Evolutionary conservation across 1,284 basidiomycete genomes (phyloP).

Genomic region (Volvariella volvacea): DNA sequence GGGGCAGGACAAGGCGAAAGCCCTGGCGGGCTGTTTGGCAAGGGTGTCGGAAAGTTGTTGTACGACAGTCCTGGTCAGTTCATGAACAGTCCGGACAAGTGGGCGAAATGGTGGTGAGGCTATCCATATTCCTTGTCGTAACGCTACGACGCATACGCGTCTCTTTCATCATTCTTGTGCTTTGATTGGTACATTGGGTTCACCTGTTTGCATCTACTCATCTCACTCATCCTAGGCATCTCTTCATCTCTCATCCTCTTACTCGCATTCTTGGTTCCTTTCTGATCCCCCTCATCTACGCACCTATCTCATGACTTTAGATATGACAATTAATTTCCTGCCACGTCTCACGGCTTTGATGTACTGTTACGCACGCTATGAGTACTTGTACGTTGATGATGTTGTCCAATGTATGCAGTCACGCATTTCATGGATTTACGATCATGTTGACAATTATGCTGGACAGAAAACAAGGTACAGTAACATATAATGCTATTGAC

Average conservation of each 20-base stretch:
- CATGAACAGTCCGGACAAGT: constrained; percentile 36
- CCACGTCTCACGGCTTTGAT: too few relatives aligned
- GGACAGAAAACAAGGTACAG: too few relatives aligned
- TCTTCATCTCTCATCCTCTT: background rate
- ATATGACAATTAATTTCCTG: too few relatives aligned
- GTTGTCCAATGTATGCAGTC: too few relatives aligned
- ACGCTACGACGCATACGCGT: too few relatives aligned
- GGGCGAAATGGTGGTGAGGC: constrained; percentile 42
- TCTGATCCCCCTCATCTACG: background rate
- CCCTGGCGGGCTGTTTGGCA: constrained; percentile 54
- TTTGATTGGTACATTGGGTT: background rate
- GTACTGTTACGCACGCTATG: too few relatives aligned
- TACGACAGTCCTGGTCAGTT: constrained; percentile 52
- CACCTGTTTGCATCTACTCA: background rate
- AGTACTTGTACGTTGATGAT: background rate
- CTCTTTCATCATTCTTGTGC: too few relatives aligned
- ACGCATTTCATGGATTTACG: too few relatives aligned
- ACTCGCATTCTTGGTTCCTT: background rate
- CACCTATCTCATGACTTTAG: too few relatives aligned
- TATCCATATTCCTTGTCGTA: background rate
- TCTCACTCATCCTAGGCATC: background rate
- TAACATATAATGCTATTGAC: too few relatives aligned
- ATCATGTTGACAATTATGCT: too few relatives aligned
- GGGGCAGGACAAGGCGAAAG: constrained; percentile 42
- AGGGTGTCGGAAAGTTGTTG: constrained; percentile 35